Evolutionary conservation across 202 grass and related monocot genomes (phyloP), one percentile per base, ranked within the genome.

Genomic region (Panicum hallii): DNA sequence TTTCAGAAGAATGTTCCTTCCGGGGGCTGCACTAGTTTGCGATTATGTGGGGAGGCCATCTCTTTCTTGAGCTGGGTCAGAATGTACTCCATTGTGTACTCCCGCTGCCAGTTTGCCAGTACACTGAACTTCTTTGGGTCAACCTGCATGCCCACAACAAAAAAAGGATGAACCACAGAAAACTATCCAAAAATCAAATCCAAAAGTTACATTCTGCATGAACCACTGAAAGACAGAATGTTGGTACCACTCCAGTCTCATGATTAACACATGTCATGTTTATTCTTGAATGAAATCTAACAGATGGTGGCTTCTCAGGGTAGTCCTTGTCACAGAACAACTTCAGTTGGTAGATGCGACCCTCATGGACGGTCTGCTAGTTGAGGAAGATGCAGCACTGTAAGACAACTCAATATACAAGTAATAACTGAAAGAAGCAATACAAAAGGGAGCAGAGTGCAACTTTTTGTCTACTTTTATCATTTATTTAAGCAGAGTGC

Each of bases 251-350:
- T 89, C 92, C 92, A 17, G 87, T 85, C 74, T 92, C 90, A 32
- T 94, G 92, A 77, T 87, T 94, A 80, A 94, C 87, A 62, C 92
- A 94, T 19, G 81, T 19, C 82, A 92, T 77, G 56, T 94, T 92
- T 82, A 94, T 82, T 84, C 92, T 90, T 56, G 92, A 94, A 79
- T 94, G 82, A 34, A 94, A 94, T 67, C 92, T 73, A 46, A 94
- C 92, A 74, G 90, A 87, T 56, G 92, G 92, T 76, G 92, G 87
- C 82, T 94, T 94, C 66, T 94, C 92, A 4, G 92, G 92, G 70
- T 94, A 94, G 70, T 94, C 92, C 87, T 94, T 94, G 84, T 94
- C 92, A 5, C 92, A 94, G 48, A 94, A 94, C 84, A 94, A 60
- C 68, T 94, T 94, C 67, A 94, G 78, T 63, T 92, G 90, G 73